These are phyloP conservation scores for Mitragyna speciosa DNA, from an alignment of 257 asterid species.

Conservation along the genomic window DNA sequence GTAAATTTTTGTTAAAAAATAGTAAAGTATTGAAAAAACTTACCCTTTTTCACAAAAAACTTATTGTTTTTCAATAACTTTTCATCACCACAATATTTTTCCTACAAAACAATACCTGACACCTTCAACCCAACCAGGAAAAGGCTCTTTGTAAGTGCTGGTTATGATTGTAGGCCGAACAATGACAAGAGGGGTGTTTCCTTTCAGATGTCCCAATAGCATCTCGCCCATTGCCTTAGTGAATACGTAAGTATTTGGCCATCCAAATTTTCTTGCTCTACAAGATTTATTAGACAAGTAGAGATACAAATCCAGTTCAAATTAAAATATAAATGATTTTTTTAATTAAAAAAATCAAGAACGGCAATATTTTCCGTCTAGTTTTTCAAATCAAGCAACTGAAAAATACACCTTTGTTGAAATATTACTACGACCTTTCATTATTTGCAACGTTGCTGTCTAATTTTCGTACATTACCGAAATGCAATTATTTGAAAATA, in stretches of 20 bases:
- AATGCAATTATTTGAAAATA: not conserved
- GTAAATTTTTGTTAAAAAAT: no score
- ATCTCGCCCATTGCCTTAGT: conserved; percentile 91
- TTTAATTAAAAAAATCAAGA: not conserved
- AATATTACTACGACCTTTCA: not conserved
- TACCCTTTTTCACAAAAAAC: no score
- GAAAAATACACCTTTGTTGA: not conserved
- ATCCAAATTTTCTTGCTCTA: conserved; percentile 72
- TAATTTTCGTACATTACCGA: not conserved
- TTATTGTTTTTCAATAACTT: no score
- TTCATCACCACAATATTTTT: no score
- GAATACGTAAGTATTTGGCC: conserved; percentile 87
- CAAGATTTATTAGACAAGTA: not conserved
- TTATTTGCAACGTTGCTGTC: not conserved
- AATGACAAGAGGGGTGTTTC: conserved; percentile 48
- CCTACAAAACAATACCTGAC: conserved; percentile 38
- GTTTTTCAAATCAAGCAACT: not conserved
- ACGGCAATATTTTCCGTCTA: not conserved
- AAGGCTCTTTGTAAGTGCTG: conserved; percentile 73
- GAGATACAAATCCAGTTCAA: not conserved
- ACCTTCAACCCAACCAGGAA: conserved; percentile 94
- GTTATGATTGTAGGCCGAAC: conserved; percentile 76
- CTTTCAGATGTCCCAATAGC: conserved; percentile 47
- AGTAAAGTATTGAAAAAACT: no score
- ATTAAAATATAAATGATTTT: not conserved